phyloP scores from a whole-genome alignment of 345 rosid species.

The Eucalyptus pumila region DNA sequence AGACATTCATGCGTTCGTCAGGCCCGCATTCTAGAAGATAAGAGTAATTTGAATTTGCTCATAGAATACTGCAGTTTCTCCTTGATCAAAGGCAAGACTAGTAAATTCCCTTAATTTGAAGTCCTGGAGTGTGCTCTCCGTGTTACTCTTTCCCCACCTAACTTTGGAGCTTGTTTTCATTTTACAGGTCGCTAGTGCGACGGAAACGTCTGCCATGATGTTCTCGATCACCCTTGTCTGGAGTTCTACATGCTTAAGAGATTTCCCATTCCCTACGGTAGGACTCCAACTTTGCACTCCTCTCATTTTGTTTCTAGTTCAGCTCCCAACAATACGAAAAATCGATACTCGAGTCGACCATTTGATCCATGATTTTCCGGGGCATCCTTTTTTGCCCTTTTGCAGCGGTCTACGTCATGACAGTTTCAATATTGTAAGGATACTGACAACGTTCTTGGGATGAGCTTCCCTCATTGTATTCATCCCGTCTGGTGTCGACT shows the following conservation, averaged over 20 bases:
- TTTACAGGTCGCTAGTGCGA: conserved; percentile 36
- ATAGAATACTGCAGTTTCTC: background rate
- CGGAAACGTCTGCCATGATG: conserved; percentile 90
- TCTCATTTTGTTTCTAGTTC: background rate
- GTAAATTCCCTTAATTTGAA: conserved; percentile 50
- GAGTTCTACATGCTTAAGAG: conserved; percentile 78
- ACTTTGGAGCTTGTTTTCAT: conserved; percentile 75
- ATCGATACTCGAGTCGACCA: background rate
- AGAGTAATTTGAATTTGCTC: background rate
- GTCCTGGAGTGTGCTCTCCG: conserved; percentile 66
- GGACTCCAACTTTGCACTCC: background rate
- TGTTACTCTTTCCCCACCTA: conserved; percentile 52
- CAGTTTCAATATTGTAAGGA: conserved; percentile 55
- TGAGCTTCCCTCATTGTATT: conserved; percentile 70
- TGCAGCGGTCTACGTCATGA: conserved; percentile 62
- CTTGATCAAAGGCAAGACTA: background rate
- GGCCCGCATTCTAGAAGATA: background rate
- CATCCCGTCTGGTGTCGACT: conserved; percentile 74
- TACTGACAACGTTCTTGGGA: conserved; percentile 27
- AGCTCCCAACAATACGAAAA: too few relatives aligned
- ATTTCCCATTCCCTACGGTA: conserved; percentile 76
- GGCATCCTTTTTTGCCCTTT: background rate
- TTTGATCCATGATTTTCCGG: background rate
- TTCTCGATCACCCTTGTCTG: conserved; percentile 78
- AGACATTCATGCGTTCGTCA: background rate